Base-by-base conservation (phyloP, 805 yeast species). In the Yarrowia sp. region DNA sequence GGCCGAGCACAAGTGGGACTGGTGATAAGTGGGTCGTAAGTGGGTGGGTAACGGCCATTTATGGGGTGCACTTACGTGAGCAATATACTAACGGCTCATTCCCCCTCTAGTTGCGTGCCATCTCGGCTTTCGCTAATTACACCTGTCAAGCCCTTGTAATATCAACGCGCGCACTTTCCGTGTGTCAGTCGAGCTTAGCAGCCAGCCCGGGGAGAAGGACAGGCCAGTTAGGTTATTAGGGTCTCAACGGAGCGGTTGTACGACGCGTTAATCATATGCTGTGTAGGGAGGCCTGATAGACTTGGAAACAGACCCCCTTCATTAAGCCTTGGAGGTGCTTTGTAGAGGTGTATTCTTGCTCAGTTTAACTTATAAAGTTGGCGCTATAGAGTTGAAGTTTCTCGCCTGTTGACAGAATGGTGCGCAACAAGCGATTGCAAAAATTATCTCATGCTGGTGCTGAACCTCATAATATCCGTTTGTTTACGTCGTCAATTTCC, bases 181-280 rank as follows among this genome's bases (percentile, higher is more conserved):
- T 49, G 38, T 49, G n/a, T 46, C 50, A 12, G 8, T 10, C 32
- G 49, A 45, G 22, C 49, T 45, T 10, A 19, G 35, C 32, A 46
- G 15, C 50, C 35, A 19, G 50, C 35, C 35, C 3, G 8, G 32
- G 32, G 15, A 16, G 26, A 16, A 45, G 26, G n/a, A 14, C 16
- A 9, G 22, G 15, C 26, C 11, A 10, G 55, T 32, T 49, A n/a
- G 40, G 53, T 32, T 45, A 12, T 46, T 36, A 50, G 56, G 41
- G 58, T 52, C 58, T 52, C 8, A 32, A 22, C 41, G 41, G 55
- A 11, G 43, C 43, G 4, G 32, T n/a, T 14, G 32, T 40, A 32
- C 12, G 38, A 55, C 63, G 63, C 63, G 63, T 55, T 55, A 41
- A 56, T 56, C 63, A 56, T 56, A 15, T 41, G 38, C 63, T 56